These are phyloP conservation scores for Ascomycota sp. DNA, from an alignment of 2,329 filamentous ascomycete species.

Conservation along the genomic window DNA sequence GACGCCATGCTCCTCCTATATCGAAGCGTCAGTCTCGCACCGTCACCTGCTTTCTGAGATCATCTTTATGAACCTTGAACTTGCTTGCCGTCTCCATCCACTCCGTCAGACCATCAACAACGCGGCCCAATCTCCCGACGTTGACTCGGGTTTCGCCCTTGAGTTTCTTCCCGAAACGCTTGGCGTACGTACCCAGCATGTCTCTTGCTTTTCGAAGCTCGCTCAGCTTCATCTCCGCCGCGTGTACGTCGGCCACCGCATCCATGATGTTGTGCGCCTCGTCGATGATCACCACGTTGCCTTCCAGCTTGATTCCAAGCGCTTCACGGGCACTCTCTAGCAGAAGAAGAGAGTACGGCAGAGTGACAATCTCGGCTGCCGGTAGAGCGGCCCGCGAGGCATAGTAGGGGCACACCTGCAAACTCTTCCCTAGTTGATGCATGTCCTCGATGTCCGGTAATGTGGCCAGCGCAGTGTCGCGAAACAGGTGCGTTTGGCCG, in stretches of 20 bases:
- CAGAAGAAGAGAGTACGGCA: slow-evolving; percentile 79
- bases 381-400: slow-evolving; percentile 73
- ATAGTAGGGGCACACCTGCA: slow-evolving; percentile 87
- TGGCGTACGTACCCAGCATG: slow-evolving; percentile 66
- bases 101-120: slow-evolving; percentile 57
- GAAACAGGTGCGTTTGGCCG: slow-evolving; percentile 54
- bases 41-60: background rate
- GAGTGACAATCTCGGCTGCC: slow-evolving; percentile 69
- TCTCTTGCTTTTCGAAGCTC: slow-evolving; percentile 54
- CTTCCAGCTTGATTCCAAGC: slow-evolving; percentile 65
- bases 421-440: slow-evolving; percentile 51
- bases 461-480: slow-evolving; percentile 64
- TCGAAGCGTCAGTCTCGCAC: background rate
- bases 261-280: slow-evolving; percentile 98
- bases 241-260: slow-evolving; percentile 72
- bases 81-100: slow-evolving; percentile 40
- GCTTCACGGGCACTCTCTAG: slow-evolving; percentile 78
- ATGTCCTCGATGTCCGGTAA: slow-evolving; percentile 91
- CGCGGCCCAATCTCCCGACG: slow-evolving; percentile 65
- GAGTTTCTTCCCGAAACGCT: slow-evolving; percentile 69
- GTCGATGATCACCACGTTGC: slow-evolving; percentile 84
- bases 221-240: slow-evolving; percentile 49
- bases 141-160: slow-evolving; percentile 86
- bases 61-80: slow-evolving; percentile 15
- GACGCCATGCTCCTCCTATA: slow-evolving; percentile 35